These are phyloP conservation scores for Phytophthora pseudosyringae DNA, from an alignment of 352 stramenopile genomes.

Conservation along the genomic window DNA sequence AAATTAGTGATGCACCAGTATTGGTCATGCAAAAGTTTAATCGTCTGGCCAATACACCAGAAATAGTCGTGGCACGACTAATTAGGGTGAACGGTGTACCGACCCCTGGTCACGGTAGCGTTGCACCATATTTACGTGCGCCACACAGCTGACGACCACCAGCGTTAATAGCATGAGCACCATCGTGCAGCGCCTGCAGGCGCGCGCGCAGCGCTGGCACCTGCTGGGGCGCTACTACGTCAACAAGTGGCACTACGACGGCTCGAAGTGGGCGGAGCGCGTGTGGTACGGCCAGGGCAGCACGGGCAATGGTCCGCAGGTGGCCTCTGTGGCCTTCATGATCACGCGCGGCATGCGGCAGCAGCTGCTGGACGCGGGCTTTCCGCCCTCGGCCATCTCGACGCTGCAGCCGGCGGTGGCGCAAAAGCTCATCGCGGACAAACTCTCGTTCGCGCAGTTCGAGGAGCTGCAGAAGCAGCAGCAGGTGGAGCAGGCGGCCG, in stretches of 20 bases:
- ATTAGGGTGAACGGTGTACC: too few relatives aligned
- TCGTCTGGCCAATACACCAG: too few relatives aligned
- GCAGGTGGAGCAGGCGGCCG: conserved; percentile 30
- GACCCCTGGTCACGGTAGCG: too few relatives aligned
- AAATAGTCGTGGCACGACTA: too few relatives aligned
- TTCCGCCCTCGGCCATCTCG: conserved; percentile 67
- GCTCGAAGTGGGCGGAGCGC: conserved; percentile 73
- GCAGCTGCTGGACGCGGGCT: conserved; percentile 62
- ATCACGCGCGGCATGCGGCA: conserved; percentile 78
- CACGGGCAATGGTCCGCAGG: conserved; percentile 42
- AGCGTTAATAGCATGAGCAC: conserved; percentile 31
- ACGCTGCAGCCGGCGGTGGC: conserved; percentile 59
- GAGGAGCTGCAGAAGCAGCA: conserved; percentile 43
- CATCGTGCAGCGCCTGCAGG: conserved; percentile 47
- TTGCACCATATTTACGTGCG: conserved; percentile 3
- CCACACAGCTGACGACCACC: background rate
- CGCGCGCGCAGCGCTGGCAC: conserved; percentile 62
- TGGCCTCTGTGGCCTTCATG: conserved; percentile 86
- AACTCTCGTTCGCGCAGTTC: conserved; percentile 66
- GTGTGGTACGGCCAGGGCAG: conserved; percentile 70
- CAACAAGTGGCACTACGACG: conserved; percentile 89
- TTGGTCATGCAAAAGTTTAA: too few relatives aligned
- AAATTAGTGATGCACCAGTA: too few relatives aligned
- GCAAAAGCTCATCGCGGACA: conserved; percentile 65
- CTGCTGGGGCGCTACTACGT: conserved; percentile 77